A percentile compares a stretch with the other conserved stretches of the same genome.
Conservation (phyloP, 2,329 filamentous ascomycete species). For the Pseudovirgaria hyperparasitica region DNA sequence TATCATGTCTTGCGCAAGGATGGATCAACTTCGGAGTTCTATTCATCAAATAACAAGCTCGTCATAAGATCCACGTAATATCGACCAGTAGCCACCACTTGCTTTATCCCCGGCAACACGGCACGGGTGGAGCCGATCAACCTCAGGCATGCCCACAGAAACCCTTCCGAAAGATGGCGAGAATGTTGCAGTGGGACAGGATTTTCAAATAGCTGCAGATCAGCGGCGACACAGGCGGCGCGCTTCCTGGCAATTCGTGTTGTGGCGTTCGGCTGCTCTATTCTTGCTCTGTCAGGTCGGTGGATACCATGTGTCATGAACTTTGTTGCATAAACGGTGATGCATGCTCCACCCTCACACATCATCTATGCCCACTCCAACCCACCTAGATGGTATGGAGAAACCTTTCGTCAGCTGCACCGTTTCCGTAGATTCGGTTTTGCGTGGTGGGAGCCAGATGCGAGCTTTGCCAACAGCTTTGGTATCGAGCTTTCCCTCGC, state of each 20-base stretch:
- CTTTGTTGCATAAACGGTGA: too few relatives aligned
- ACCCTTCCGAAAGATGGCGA: neutral
- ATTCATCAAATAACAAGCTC: too few relatives aligned
- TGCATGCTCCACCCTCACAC: slow-evolving; percentile 1
- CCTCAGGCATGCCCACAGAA: too few relatives aligned
- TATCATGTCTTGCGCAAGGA: too few relatives aligned
- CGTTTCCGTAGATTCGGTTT: slow-evolving; percentile 16
- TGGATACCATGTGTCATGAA: too few relatives aligned
- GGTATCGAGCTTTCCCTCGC: slow-evolving; percentile 47
- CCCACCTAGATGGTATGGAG: slow-evolving; percentile 24
- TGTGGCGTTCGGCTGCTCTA: neutral
- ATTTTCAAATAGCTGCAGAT: neutral
- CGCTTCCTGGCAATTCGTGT: neutral
- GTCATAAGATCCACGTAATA: too few relatives aligned
- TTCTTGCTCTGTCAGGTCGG: too few relatives aligned
- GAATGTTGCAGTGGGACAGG: neutral
- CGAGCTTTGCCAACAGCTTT: slow-evolving; percentile 41
- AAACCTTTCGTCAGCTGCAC: slow-evolving; percentile 12
- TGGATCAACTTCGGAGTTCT: too few relatives aligned
- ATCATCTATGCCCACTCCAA: slow-evolving; percentile 13
- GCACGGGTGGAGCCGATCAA: too few relatives aligned
- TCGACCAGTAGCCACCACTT: too few relatives aligned
- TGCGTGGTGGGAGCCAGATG: slow-evolving; percentile 48
- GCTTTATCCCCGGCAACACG: too few relatives aligned
- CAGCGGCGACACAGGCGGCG: neutral